A percentile compares a stretch with the other conserved stretches of the same genome.
Conservation (phyloP, 2,329 filamentous ascomycete genomes). For the Mariannaea sp. region DNA sequence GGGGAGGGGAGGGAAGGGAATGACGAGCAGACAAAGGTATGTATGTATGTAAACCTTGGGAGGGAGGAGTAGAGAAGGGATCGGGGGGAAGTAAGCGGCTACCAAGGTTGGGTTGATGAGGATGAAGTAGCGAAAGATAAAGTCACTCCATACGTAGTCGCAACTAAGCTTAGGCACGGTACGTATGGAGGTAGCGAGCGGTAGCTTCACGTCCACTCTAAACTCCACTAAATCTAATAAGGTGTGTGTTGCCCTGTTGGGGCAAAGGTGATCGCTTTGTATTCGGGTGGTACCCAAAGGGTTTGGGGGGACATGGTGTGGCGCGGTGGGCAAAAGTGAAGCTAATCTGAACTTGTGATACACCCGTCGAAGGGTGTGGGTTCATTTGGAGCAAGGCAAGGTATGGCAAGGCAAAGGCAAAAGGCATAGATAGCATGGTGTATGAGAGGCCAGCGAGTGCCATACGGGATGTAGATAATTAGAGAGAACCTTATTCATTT, state of each 20-base stretch:
- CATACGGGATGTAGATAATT: no score
- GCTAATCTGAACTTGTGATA: slow-evolving; percentile 15
- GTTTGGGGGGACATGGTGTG: slow-evolving; percentile 4
- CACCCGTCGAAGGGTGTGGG: slow-evolving; percentile 1
- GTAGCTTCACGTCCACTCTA: no score
- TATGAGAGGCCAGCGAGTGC: slow-evolving; percentile 1
- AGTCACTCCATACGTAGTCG: no score
- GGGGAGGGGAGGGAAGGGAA: not conserved
- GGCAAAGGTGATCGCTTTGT: not conserved
- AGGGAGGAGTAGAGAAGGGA: not conserved
- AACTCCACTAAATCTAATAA: no score
- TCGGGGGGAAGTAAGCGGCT: slow-evolving; percentile 1
- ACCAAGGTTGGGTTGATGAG: slow-evolving; percentile 1
- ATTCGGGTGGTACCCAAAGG: slow-evolving; percentile 3
- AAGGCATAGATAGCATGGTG: no score
- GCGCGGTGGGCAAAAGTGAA: slow-evolving; percentile 8
- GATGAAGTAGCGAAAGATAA: not conserved
- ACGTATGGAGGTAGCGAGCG: no score
- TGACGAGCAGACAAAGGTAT: not conserved
- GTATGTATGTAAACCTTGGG: not conserved
- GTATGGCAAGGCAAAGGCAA: no score
- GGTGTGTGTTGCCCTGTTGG: not conserved
- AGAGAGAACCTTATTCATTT: slow-evolving; percentile 12
- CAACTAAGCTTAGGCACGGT: no score
- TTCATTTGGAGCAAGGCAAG: not conserved